These are phyloP conservation scores for Talaromyces rugulosus DNA, from an alignment of 2,329 filamentous ascomycete genomes.

Conservation along the genomic window DNA sequence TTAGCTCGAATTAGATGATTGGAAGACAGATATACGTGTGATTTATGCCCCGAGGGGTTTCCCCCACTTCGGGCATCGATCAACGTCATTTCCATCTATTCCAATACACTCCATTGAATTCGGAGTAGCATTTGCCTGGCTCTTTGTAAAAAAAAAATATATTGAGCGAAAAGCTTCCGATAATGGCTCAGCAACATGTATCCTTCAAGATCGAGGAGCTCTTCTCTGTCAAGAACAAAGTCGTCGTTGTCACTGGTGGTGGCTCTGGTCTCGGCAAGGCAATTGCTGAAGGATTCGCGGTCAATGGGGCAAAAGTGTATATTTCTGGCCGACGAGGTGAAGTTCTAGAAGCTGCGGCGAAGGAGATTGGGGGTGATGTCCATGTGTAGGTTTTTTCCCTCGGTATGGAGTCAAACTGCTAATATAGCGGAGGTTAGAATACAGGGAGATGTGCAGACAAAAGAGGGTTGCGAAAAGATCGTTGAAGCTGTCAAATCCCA, in stretches of 20 bases:
- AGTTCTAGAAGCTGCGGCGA: slow-evolving; percentile 27
- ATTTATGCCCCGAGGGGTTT: background rate
- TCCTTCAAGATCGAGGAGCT: slow-evolving; percentile 10
- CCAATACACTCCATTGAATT: background rate
- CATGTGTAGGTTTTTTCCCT: background rate
- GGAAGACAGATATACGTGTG: background rate
- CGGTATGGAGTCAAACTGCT: background rate
- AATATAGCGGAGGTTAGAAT: slow-evolving; percentile 12
- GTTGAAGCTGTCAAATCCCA: slow-evolving; percentile 17
- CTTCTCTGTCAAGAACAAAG: slow-evolving; percentile 9
- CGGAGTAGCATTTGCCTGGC: background rate
- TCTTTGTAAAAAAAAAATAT: background rate
- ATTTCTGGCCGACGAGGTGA: slow-evolving; percentile 48
- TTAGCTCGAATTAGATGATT: background rate
- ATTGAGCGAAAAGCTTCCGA: background rate
- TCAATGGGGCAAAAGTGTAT: slow-evolving; percentile 52
- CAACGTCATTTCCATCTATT: background rate
- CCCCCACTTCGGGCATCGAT: background rate
- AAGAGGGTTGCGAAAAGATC: slow-evolving; percentile 21
- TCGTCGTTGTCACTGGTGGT: slow-evolving; percentile 15
- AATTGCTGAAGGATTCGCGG: slow-evolving; percentile 30
- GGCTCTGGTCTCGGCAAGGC: slow-evolving; percentile 15
- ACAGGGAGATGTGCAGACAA: slow-evolving; percentile 23
- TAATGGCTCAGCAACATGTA: slow-evolving; percentile 8
- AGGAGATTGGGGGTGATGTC: slow-evolving; percentile 7